phyloP scores from a whole-genome alignment of 768 basidiomycete species.

The Mycena floridula region DNA sequence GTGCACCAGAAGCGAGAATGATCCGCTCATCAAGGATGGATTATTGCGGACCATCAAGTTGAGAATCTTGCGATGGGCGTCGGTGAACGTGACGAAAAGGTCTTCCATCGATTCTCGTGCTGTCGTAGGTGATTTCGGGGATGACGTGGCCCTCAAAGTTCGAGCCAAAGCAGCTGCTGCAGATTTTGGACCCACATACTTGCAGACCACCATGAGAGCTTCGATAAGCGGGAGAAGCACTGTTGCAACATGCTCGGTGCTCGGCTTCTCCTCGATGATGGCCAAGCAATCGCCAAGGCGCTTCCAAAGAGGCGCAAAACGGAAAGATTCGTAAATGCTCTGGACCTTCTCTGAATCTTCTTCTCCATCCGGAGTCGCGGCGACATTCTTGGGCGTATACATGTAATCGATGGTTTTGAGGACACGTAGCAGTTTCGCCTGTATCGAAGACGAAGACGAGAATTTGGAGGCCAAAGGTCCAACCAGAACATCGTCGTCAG shows the following conservation, averaged over 20 bases:
- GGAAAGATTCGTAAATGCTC: conserved; percentile 86
- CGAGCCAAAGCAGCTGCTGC: conserved; percentile 38
- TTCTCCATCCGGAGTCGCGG: conserved; percentile 30
- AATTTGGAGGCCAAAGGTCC: conserved; percentile 81
- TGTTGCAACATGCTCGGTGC: conserved; percentile 84
- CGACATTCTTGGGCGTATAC: conserved; percentile 58
- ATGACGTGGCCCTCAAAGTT: conserved; percentile 54
- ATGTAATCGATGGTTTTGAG: conserved; percentile 98
- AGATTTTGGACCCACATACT: conserved; percentile 75
- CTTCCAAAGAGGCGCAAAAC: conserved; percentile 84
- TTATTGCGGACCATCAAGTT: conserved; percentile 99
- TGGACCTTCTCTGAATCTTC: conserved; percentile 79
- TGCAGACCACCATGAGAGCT: conserved; percentile 97
- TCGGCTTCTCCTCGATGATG: conserved; percentile 71
- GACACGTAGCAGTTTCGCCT: conserved; percentile 93
- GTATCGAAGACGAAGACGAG: conserved; percentile 88
- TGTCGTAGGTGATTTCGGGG: conserved; percentile 63
- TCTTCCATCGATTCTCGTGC: conserved; percentile 81
- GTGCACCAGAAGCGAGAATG: conserved; percentile 92
- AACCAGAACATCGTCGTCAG: conserved; percentile 49
- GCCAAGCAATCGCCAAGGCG: conserved; percentile 86
- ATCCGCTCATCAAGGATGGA: conserved; percentile 95
- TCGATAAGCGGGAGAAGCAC: conserved; percentile 94
- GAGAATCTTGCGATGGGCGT: conserved; percentile 86
- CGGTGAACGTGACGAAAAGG: conserved; percentile 89